Percentiles rank a stretch among this genome's conserved stretches.
phyloP scores from a whole-genome alignment of 495 filamentous ascomycete genomes.

The Ramalina peruviana region DNA sequence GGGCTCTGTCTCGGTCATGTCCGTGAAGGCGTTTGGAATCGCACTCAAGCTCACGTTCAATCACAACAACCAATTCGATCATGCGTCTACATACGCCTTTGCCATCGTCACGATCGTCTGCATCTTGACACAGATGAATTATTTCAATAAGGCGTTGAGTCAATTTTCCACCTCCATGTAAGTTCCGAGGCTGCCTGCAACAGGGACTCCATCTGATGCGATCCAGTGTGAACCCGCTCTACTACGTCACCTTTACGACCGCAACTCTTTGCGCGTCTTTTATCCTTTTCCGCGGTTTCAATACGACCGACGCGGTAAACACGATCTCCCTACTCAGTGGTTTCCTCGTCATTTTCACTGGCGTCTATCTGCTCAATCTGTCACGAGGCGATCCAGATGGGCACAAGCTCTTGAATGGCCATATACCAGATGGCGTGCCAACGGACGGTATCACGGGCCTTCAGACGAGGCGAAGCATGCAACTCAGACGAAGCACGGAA shows the following conservation, averaged over 20 bases:
- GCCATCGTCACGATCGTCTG: conserved; percentile 83
- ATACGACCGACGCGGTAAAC: conserved; percentile 85
- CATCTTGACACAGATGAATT: conserved; percentile 98
- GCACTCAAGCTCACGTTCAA: conserved; percentile 83
- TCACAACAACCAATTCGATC: conserved; percentile 86
- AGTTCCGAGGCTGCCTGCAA: conserved; percentile 19
- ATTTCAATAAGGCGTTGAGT: conserved; percentile 96
- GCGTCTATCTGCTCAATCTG: conserved; percentile 92
- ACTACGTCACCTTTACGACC: conserved; percentile 99
- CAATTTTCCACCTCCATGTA: conserved; percentile 96
- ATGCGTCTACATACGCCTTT: conserved; percentile 93
- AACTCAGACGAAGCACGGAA: conserved; percentile 57
- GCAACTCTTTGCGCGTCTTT: conserved; percentile 89
- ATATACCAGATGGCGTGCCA: conserved; percentile 54
- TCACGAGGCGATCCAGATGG: conserved; percentile 84
- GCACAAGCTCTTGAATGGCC: conserved; percentile 46
- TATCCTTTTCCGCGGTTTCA: conserved; percentile 95
- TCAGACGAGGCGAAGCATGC: conserved; percentile 85
- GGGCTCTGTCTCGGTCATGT: conserved; percentile 95
- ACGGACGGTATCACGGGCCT: conserved; percentile 83
- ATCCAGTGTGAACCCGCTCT: conserved; percentile 87
- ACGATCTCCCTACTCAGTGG: conserved; percentile 86
- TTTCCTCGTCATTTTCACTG: conserved; percentile 92
- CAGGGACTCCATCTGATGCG: conserved; percentile 17
- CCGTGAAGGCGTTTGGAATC: conserved; percentile 94